phyloP scores from a whole-genome alignment of 2,329 filamentous ascomycete genomes.

The Colletotrichum lentis region DNA sequence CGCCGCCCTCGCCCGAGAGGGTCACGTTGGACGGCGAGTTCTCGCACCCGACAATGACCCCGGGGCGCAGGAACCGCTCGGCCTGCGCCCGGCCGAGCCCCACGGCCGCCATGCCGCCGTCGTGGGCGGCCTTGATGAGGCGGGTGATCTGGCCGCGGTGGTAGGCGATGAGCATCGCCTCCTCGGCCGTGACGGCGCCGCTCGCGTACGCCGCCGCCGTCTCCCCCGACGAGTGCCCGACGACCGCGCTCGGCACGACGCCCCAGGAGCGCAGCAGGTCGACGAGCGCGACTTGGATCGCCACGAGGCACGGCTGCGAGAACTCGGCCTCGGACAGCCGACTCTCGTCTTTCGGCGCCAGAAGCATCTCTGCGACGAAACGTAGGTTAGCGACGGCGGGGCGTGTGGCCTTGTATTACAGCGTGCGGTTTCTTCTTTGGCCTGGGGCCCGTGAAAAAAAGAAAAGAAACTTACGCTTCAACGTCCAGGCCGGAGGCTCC shows the following conservation, averaged over 20 bases:
- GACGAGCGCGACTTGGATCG: conserved; percentile 59
- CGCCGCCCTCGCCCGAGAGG: conserved; percentile 47
- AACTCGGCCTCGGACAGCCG: conserved; percentile 47
- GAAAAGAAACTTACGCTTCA: conserved; percentile 38
- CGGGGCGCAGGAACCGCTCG: conserved; percentile 44
- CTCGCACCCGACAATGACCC: conserved; percentile 52
- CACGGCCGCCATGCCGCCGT: conserved; percentile 65
- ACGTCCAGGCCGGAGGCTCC: conserved; percentile 8
- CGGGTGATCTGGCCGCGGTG: conserved; percentile 47
- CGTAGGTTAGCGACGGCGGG: too few relatives aligned
- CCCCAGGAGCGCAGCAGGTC: conserved; percentile 47
- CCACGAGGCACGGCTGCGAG: conserved; percentile 55
- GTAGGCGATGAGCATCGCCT: conserved; percentile 48
- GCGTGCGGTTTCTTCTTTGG: too few relatives aligned
- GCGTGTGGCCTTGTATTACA: too few relatives aligned
- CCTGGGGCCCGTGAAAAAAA: too few relatives aligned
- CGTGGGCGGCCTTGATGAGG: conserved; percentile 25
- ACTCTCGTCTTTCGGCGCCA: conserved; percentile 22
- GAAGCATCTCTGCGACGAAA: conserved; percentile 35
- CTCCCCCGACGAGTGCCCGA: conserved; percentile 53
- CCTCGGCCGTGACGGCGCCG: conserved; percentile 42
- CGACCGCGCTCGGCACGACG: conserved; percentile 45
- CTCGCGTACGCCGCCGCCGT: conserved; percentile 52
- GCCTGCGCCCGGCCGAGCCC: conserved; percentile 50
- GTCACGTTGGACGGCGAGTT: conserved; percentile 63